Percentiles rank a stretch among this genome's conserved stretches.
Conservation (phyloP, 192 early-diverging fungal genomes). For the Coemansia sp. region DNA sequence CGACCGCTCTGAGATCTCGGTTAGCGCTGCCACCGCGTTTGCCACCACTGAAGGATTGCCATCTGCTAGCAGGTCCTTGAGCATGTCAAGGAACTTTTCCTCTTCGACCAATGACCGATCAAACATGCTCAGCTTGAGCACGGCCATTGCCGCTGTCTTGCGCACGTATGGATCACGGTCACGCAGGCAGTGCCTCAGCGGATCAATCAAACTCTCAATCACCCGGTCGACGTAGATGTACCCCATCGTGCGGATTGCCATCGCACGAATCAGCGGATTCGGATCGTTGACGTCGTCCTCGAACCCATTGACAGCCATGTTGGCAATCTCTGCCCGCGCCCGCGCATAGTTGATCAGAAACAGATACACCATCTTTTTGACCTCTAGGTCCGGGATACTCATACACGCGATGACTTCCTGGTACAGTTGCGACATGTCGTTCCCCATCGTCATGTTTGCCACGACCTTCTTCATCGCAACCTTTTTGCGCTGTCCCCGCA, state of each 20-base stretch:
- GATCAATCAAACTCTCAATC: constrained; percentile 78
- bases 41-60: constrained; percentile 94
- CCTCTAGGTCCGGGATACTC: constrained; percentile 81
- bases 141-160: constrained; percentile 93
- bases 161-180: constrained; percentile 96
- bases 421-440: constrained; percentile 95
- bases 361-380: constrained; percentile 92
- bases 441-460: constrained; percentile 99
- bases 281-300: constrained; percentile 87
- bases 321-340: constrained; percentile 89
- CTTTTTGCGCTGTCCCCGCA: constrained; percentile 77
- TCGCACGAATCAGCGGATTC: constrained; percentile 92
- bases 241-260: constrained; percentile 97
- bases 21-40: constrained; percentile 89
- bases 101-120: constrained; percentile 79
- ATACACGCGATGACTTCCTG: constrained; percentile 91
- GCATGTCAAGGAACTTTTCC: constrained; percentile 86
- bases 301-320: constrained; percentile 86
- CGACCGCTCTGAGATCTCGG: constrained; percentile 90
- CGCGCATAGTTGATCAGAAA: constrained; percentile 96
- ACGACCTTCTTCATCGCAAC: constrained; percentile 91
- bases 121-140: constrained; percentile 92
- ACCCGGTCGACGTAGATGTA: constrained; percentile 94
- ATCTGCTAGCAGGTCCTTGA: constrained; percentile 82
- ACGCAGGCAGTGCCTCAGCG: constrained; percentile 73